These are phyloP conservation scores for Pleurotus djamor DNA, from an alignment of 768 basidiomycete species.

Conservation along the genomic window DNA sequence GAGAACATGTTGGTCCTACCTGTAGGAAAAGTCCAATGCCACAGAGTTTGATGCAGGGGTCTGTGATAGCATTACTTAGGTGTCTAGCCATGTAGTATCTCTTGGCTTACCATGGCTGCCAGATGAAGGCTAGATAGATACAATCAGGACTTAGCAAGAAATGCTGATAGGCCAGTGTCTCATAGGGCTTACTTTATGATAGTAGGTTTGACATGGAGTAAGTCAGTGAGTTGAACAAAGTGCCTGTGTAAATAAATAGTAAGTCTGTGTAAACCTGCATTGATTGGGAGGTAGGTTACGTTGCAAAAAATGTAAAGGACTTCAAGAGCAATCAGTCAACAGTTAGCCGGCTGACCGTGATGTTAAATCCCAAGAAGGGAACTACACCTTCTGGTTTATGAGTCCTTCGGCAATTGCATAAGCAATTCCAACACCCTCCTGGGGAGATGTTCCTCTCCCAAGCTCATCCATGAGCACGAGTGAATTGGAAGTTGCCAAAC, in stretches of 20 bases:
- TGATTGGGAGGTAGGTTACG: constrained; percentile 41
- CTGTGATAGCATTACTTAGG: constrained; percentile 27
- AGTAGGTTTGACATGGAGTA: constrained; percentile 73
- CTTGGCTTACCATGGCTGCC: constrained; percentile 59
- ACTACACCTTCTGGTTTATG: constrained; percentile 65
- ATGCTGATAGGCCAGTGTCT: too few relatives aligned
- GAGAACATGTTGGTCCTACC: constrained; percentile 36
- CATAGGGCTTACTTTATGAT: constrained; percentile 66
- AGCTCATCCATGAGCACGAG: constrained; percentile 92
- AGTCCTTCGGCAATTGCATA: constrained; percentile 82
- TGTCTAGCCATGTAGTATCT: neutral
- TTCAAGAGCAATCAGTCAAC: constrained; percentile 21
- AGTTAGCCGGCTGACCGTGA: neutral
- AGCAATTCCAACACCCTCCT: constrained; percentile 79
- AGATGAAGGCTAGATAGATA: constrained; percentile 74
- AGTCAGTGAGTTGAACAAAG: constrained; percentile 76
- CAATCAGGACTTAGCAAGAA: neutral
- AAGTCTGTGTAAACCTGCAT: neutral
- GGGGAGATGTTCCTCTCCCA: constrained; percentile 87
- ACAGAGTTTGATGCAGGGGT: constrained; percentile 55
- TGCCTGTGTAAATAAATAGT: constrained; percentile 41
- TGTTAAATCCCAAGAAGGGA: too few relatives aligned
- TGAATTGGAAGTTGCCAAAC: constrained; percentile 65
- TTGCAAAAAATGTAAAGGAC: constrained; percentile 91
- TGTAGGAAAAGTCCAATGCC: constrained; percentile 79